These are phyloP conservation scores for Laburnicola sp. DNA, from an alignment of 2,329 filamentous ascomycete species.

Conservation along the genomic window DNA sequence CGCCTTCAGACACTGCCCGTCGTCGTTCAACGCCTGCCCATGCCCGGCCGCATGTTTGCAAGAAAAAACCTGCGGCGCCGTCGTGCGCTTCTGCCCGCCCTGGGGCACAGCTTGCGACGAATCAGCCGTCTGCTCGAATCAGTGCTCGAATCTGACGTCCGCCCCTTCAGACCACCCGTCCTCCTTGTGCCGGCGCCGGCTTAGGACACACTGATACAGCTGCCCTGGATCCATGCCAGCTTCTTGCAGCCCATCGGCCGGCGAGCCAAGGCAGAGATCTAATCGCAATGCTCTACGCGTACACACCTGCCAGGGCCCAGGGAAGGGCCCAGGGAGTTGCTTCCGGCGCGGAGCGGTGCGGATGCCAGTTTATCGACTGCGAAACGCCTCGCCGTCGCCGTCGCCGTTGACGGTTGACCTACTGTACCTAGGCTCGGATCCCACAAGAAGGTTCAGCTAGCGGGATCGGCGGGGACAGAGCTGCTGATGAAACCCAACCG, in stretches of 20 bases:
- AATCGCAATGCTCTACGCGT: conserved; percentile 1
- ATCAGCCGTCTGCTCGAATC: too few species aligned
- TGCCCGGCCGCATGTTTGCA: conserved; percentile 6
- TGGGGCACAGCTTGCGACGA: conserved; percentile 26
- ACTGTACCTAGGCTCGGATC: conserved; percentile 15
- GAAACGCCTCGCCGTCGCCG: conserved; percentile 19
- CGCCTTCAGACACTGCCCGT: conserved; percentile 32
- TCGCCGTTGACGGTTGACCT: conserved; percentile 20
- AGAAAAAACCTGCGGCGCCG: conserved; percentile 12
- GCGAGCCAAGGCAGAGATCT: too few species aligned
- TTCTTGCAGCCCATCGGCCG: too few species aligned
- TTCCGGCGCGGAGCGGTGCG: conserved; percentile 31
- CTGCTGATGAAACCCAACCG: conserved; percentile 14
- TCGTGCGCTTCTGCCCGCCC: too few species aligned
- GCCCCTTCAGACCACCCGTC: conserved; percentile 27
- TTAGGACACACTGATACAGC: too few species aligned
- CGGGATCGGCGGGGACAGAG: conserved; percentile 21
- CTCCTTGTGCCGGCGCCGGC: conserved; percentile 30
- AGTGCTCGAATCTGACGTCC: conserved; percentile 29
- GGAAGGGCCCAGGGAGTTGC: too few species aligned
- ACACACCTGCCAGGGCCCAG: too few species aligned
- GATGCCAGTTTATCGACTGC: conserved; percentile 27
- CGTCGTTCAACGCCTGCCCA: too few species aligned
- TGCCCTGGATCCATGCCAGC: too few species aligned
- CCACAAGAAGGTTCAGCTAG: conserved; percentile 18